These are phyloP conservation scores for Arachis monticola DNA, from an alignment of 331 rosid species.

Conservation along the genomic window DNA sequence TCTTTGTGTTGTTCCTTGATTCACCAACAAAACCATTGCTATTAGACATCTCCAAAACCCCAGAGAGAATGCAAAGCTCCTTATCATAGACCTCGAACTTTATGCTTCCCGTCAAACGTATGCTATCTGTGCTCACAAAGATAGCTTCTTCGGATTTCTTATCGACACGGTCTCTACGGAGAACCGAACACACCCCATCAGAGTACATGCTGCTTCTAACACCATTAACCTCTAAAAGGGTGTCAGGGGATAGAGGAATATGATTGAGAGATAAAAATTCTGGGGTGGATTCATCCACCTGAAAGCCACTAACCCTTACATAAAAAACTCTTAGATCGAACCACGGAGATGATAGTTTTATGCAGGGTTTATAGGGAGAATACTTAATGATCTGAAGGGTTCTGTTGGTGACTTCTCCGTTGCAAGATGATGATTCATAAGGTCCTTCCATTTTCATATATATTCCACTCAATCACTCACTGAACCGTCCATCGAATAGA, in stretches of 20 bases:
- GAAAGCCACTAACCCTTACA: slow-evolving; percentile 70
- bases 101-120: slow-evolving; percentile 71
- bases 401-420: slow-evolving; percentile 52
- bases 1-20: slow-evolving; percentile 49
- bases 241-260: slow-evolving; percentile 69
- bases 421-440: slow-evolving; percentile 41
- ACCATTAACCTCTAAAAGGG: slow-evolving; percentile 84
- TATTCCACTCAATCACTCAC: slow-evolving; percentile 49
- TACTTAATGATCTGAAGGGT: slow-evolving; percentile 64
- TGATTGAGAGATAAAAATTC: slow-evolving; percentile 69
- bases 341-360: slow-evolving; percentile 62
- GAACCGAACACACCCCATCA: slow-evolving; percentile 75
- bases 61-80: slow-evolving; percentile 69
- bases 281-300: slow-evolving; percentile 72
- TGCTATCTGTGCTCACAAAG: slow-evolving; percentile 81
- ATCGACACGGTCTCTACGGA: slow-evolving; percentile 77
- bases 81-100: slow-evolving; percentile 79
- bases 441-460: slow-evolving; percentile 73
- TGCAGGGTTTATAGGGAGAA: slow-evolving; percentile 64
- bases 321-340: slow-evolving; percentile 87
- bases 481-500: slow-evolving; percentile 32
- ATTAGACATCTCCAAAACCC: slow-evolving; percentile 75
- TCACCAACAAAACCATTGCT: slow-evolving; percentile 57
- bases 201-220: slow-evolving; percentile 59
- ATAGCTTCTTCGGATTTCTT: slow-evolving; percentile 83